These are phyloP conservation scores for Umbilicaria muhlenbergii DNA, from an alignment of 495 filamentous ascomycete species.

Conservation along the genomic window DNA sequence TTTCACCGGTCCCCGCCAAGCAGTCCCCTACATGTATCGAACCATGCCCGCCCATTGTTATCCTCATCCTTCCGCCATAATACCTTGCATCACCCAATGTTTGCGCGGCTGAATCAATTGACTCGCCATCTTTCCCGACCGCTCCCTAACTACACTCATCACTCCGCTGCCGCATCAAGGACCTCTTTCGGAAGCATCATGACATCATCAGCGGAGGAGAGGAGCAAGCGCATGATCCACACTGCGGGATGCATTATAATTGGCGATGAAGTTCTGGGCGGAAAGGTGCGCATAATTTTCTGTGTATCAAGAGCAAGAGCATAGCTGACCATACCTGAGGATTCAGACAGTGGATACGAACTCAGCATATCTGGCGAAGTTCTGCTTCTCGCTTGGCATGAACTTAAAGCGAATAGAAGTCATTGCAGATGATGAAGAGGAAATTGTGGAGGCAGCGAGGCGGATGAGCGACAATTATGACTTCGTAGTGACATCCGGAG, in stretches of 20 bases:
- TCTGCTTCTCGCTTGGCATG: slow-evolving; percentile 84
- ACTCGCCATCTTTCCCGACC: slow-evolving; percentile 55
- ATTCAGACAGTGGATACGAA: slow-evolving; percentile 74
- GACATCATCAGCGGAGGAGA: slow-evolving; percentile 37
- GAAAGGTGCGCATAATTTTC: slow-evolving; percentile 48
- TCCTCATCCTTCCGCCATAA: not conserved
- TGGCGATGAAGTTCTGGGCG: slow-evolving; percentile 91
- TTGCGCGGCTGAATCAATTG: slow-evolving; percentile 55
- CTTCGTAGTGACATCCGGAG: slow-evolving; percentile 85
- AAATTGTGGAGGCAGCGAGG: slow-evolving; percentile 75
- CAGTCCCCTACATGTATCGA: too few species aligned
- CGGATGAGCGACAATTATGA: slow-evolving; percentile 83
- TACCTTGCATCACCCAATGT: slow-evolving; percentile 34
- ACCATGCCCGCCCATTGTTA: not conserved
- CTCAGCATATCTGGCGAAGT: slow-evolving; percentile 80
- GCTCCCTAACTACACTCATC: slow-evolving; percentile 36
- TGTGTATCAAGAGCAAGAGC: not conserved
- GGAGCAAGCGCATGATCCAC: slow-evolving; percentile 50
- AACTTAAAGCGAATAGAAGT: slow-evolving; percentile 80
- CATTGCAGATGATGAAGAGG: slow-evolving; percentile 75
- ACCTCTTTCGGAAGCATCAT: slow-evolving; percentile 27
- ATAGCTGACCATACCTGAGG: not conserved
- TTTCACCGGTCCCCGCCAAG: too few species aligned
- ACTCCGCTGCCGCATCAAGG: slow-evolving; percentile 23
- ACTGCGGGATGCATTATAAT: slow-evolving; percentile 93